Evolutionary conservation across 768 basidiomycete genomes (phyloP), one percentile per base, ranked within the genome.

Genomic region (Lactarius quietus): DNA sequence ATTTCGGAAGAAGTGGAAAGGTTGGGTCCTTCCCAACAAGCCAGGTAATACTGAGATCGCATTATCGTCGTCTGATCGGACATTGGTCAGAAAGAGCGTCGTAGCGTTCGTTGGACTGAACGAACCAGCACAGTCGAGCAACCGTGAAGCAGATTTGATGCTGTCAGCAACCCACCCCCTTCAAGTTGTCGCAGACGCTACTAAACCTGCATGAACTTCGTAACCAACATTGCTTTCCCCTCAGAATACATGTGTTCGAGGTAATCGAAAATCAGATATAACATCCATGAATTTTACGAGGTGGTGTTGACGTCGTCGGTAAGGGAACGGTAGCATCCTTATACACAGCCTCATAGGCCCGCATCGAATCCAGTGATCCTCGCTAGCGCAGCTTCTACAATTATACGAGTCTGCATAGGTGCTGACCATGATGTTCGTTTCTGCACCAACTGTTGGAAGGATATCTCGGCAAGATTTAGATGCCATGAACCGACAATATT

Each of bases 341-440:
- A 74, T 81, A 81, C 0, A 91, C 88, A 0, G 90, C 89, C 45
- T 86, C 82, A 83, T 86, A 93, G 0, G 89, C 89, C 1, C 3
- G 78, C 73, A 73, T 92, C 85, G 58, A 90, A 89, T 0, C 80
- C 87, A 0, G 76, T 78, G 15, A 89, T 75, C 10, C 86, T 86
- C 75, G 90, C 90, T 29, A 85, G 68, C 12, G 85, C 84, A 0
- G 87, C 89, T 72, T 90, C 88, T 0, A 89, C 86, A 29, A 92
- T 79, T 38, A 90, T n/a, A 82, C 2, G 89, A 91, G 70, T 91
- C 89, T 8, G 89, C 89, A 68, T 94, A 89, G 0, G 90, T 92
- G 12, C 81, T 88, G 18, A 92, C 86, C 91, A 93, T 93, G 69
- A 92, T 92, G 69, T 91, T 93, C 1, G 91, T 92, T n/a, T 93